phyloP scores from a whole-genome alignment of 1,284 basidiomycete genomes.

The Apiotrichum gracile region DNA sequence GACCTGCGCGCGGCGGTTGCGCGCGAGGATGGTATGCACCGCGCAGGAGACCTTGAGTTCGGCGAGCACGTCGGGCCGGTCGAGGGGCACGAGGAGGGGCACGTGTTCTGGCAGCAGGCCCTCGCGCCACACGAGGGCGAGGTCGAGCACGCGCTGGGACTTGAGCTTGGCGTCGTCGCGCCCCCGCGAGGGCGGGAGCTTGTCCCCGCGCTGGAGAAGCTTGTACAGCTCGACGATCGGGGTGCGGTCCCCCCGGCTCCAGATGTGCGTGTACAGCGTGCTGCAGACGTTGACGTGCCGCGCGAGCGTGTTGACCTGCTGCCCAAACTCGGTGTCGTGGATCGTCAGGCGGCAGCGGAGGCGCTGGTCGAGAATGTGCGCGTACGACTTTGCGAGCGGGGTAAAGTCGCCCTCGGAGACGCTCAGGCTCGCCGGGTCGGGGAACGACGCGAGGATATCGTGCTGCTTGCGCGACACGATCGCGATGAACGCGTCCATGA shows the following conservation, averaged over 20 bases:
- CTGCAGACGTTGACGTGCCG: constrained; percentile 6
- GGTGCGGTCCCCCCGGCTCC: not conserved
- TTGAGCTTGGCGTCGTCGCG: not conserved
- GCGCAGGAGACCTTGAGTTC: constrained; percentile 7
- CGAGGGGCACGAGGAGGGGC: not conserved
- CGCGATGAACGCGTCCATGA: constrained; percentile 32
- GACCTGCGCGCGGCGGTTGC: not conserved
- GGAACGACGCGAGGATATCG: constrained; percentile 21
- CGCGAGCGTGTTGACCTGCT: not conserved
- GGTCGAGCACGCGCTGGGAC: constrained; percentile 12
- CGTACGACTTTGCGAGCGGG: not conserved
- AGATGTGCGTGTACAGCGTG: constrained; percentile 1
- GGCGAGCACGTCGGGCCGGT: not conserved
- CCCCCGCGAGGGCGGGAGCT: no score
- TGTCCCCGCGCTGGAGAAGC: not conserved
- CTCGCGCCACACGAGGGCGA: constrained; percentile 25
- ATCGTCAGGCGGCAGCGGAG: not conserved
- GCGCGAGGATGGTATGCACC: not conserved
- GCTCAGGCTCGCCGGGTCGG: not conserved
- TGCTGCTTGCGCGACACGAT: constrained; percentile 7
- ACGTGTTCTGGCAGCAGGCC: not conserved
- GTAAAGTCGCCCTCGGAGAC: not conserved
- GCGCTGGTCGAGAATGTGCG: not conserved
- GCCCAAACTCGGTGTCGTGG: not conserved
- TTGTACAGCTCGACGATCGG: constrained; percentile 2